These are phyloP conservation scores for Vaccinium macrocarpon DNA, from an alignment of 148 eudicot species.

Conservation along the genomic window DNA sequence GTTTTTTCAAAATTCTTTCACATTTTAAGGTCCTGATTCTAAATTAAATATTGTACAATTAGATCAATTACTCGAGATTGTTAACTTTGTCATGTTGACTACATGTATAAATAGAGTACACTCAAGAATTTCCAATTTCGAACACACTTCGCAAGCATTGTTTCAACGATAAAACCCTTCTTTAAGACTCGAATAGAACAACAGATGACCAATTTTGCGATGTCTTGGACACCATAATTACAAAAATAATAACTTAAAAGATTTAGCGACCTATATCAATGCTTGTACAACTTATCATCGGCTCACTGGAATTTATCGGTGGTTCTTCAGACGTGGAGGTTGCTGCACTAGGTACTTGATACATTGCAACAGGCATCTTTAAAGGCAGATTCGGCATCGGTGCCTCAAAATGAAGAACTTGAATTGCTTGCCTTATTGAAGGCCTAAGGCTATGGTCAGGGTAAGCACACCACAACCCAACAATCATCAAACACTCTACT, in stretches of 20 bases:
- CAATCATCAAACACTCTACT: constrained; percentile 41
- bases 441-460: constrained; percentile 46
- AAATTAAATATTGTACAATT: no score
- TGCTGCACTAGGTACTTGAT: constrained; percentile 7
- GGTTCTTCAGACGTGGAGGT: background rate
- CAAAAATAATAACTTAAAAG: background rate
- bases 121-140: background rate
- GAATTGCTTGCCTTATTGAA: constrained; percentile 43
- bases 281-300: constrained; percentile 19
- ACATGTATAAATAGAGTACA: background rate
- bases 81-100: background rate
- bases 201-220: no score
- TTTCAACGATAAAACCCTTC: background rate
- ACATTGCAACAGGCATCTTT: constrained; percentile 26
- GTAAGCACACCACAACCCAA: constrained; percentile 59
- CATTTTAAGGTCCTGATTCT: no score
- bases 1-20: no score
- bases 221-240: background rate
- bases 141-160: no score
- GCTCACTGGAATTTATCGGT: constrained; percentile 8
- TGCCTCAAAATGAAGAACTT: constrained; percentile 42
- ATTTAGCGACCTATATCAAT: constrained; percentile 20
- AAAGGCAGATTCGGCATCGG: constrained; percentile 29
- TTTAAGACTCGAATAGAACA: no score
- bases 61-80: no score